These are phyloP conservation scores for Trapa bicornis DNA, from an alignment of 345 rosid genomes.

Conservation along the genomic window DNA sequence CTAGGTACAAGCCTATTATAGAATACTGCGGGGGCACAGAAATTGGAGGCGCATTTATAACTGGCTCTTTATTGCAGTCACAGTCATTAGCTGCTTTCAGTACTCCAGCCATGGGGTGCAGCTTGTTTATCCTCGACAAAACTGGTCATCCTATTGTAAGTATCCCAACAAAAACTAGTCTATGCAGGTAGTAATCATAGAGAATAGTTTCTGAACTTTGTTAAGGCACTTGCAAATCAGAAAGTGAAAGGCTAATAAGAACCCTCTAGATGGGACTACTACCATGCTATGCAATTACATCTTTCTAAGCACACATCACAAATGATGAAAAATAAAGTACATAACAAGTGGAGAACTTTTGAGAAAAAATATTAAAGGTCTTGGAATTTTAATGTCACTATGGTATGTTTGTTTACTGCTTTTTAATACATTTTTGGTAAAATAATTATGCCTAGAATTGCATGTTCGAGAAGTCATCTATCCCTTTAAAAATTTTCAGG, in stretches of 20 bases:
- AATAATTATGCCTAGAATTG: neutral
- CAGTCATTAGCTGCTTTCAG: conserved; percentile 93
- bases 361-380: neutral
- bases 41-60: conserved; percentile 74
- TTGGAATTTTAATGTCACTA: neutral
- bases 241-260: neutral
- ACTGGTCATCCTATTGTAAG: conserved; percentile 72
- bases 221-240: neutral
- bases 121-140: conserved; percentile 65
- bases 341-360: neutral
- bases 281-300: neutral
- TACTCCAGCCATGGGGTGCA: conserved; percentile 85
- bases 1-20: conserved; percentile 72
- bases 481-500: neutral
- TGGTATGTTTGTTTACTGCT: neutral
- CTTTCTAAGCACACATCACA: neutral
- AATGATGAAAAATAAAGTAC: neutral
- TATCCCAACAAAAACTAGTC: conserved; percentile 1
- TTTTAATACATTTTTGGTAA: neutral
- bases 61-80: conserved; percentile 80
- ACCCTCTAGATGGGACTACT: neutral
- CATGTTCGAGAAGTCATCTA: neutral
- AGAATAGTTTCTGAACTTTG: neutral
- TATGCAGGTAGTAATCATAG: neutral
- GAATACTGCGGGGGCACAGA: conserved; percentile 99